These are phyloP conservation scores for Alternaria ventricosa DNA, from an alignment of 2,329 filamentous ascomycete species.

Conservation along the genomic window DNA sequence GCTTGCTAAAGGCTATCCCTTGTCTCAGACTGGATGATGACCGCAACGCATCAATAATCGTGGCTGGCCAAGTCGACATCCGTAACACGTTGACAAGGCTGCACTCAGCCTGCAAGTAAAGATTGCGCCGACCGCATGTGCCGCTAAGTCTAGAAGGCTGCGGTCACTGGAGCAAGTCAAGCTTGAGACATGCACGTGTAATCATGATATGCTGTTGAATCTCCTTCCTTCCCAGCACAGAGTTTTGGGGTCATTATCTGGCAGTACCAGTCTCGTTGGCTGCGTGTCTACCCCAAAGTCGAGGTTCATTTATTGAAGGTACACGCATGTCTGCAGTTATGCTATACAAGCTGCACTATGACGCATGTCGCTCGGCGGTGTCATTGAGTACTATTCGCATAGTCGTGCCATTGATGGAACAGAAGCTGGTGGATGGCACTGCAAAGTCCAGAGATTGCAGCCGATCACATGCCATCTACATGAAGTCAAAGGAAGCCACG, in stretches of 20 bases:
- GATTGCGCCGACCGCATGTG: background rate
- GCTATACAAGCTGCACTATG: background rate
- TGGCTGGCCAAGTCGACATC: background rate
- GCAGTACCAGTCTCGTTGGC: background rate
- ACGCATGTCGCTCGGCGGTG: no score
- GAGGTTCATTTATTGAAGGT: background rate
- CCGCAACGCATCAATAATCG: background rate
- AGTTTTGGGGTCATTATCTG: background rate
- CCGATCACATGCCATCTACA: background rate
- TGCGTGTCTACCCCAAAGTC: background rate
- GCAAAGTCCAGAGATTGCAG: background rate
- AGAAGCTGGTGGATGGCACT: background rate
- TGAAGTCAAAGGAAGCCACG: background rate
- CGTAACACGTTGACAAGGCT: background rate
- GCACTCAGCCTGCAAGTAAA: background rate
- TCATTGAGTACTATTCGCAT: no score
- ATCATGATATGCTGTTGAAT: background rate
- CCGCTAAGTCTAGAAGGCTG: background rate
- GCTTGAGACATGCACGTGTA: background rate
- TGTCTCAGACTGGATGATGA: background rate
- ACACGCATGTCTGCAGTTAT: background rate
- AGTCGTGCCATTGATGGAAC: no score
- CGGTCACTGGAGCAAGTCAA: background rate
- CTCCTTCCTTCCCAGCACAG: background rate
- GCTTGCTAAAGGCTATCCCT: background rate